Conservation (phyloP, 495 filamentous ascomycete genomes). For the Niebla homalea region DNA sequence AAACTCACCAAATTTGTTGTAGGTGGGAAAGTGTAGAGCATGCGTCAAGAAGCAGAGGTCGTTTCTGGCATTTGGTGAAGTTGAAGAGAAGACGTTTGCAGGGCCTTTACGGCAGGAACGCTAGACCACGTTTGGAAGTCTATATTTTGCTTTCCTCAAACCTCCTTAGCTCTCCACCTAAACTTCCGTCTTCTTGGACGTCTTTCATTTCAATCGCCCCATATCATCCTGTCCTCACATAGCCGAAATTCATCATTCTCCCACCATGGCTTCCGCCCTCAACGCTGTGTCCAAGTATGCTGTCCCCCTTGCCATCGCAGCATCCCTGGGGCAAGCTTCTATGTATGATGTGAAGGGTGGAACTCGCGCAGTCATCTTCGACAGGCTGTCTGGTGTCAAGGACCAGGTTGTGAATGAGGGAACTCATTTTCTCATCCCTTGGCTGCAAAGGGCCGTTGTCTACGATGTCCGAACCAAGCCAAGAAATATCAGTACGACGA, state of each 20-base stretch:
- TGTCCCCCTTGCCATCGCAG: constrained; percentile 53
- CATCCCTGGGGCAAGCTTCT: constrained; percentile 51
- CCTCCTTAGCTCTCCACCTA: constrained; percentile 6
- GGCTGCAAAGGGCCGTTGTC: constrained; percentile 87
- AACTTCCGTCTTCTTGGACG: neutral
- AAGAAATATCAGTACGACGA: constrained; percentile 93
- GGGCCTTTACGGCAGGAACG: constrained; percentile 5
- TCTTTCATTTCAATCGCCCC: neutral
- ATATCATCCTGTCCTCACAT: neutral
- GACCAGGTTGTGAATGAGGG: constrained; percentile 88
- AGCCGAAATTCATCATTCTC: neutral
- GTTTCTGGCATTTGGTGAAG: neutral
- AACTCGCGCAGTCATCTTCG: constrained; percentile 93
- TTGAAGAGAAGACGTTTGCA: neutral
- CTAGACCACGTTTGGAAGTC: constrained; percentile 33
- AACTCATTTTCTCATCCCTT: constrained; percentile 92
- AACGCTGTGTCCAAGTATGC: constrained; percentile 53
- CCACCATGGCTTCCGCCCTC: constrained; percentile 50
- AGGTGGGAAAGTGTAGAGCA: neutral
- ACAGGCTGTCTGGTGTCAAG: constrained; percentile 81
- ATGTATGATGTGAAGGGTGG: constrained; percentile 97
- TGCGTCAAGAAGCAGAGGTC: neutral
- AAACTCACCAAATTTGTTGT: constrained; percentile 15
- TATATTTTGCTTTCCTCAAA: constrained; percentile 17
- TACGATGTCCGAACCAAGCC: constrained; percentile 98